These are phyloP conservation scores for Chlamydomonas applanata DNA, from an alignment of 139 green algal genomes.

Conservation along the genomic window DNA sequence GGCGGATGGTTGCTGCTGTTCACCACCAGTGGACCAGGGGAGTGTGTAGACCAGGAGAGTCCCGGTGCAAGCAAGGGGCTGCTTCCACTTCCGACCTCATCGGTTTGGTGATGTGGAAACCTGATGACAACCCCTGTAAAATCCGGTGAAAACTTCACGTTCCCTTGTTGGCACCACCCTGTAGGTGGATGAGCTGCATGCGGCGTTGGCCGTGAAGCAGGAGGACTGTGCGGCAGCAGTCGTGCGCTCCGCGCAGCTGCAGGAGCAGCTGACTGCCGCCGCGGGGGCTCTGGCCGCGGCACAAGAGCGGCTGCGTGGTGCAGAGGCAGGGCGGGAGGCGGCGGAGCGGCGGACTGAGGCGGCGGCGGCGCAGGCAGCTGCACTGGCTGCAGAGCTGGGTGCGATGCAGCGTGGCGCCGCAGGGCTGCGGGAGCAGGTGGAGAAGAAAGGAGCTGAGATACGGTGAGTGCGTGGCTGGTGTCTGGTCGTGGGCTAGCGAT, in stretches of 20 bases:
- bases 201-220: conserved; percentile 18
- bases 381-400: conserved; percentile 12
- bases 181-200: conserved; percentile 11
- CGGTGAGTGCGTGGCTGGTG: conserved; percentile 20
- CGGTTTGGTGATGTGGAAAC: too few relatives aligned
- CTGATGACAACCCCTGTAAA: too few relatives aligned
- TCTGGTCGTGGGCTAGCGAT: too few relatives aligned
- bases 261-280: conserved; percentile 8
- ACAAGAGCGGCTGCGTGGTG: not conserved
- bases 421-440: conserved; percentile 30
- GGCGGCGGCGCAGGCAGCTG: conserved; percentile 8
- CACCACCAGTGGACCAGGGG: too few relatives aligned
- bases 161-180: conserved; percentile 10
- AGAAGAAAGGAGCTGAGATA: conserved; percentile 39
- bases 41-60: too few relatives aligned
- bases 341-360: not conserved
- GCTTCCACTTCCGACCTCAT: too few relatives aligned
- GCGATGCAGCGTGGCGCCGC: conserved; percentile 16
- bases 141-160: too few relatives aligned
- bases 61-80: too few relatives aligned
- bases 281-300: not conserved
- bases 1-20: too few relatives aligned
- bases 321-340: not conserved
- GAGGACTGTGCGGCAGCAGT: conserved; percentile 22
- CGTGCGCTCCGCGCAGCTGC: conserved; percentile 17